Evolutionary conservation across 192 early-diverging fungal species (phyloP).

Genomic region (Coemansia sp.): DNA sequence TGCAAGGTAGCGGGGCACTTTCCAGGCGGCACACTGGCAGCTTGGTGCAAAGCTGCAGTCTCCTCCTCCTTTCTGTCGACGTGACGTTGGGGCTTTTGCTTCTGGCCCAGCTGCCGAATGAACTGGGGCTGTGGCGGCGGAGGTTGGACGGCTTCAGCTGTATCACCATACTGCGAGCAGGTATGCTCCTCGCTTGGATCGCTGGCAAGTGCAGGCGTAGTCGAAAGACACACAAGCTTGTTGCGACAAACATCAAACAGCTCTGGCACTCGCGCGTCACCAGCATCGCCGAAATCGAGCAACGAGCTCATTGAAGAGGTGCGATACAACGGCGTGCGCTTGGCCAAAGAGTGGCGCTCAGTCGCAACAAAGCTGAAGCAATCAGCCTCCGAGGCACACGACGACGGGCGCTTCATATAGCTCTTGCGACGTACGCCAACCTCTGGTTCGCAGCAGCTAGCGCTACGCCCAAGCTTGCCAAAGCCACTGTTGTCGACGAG

Average conservation of each 20-base stretch:
- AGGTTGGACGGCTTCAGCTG: neutral
- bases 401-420: constrained; percentile 10
- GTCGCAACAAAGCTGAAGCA: neutral
- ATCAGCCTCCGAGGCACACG: neutral
- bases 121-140: constrained; percentile 19
- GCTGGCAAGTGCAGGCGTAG: neutral
- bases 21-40: neutral
- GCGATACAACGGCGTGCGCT: constrained; percentile 9
- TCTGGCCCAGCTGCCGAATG: constrained; percentile 12
- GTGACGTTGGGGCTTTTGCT: too few species aligned
- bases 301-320: constrained; percentile 19
- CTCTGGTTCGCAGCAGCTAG: constrained; percentile 21
- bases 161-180: neutral
- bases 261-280: neutral
- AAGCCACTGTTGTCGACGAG: neutral
- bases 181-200: neutral
- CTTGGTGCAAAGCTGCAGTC: neutral
- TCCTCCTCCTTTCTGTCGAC: neutral
- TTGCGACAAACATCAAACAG: neutral
- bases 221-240: constrained; percentile 16
- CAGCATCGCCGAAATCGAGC: neutral
- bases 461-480: constrained; percentile 17
- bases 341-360: neutral
- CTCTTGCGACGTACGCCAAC: neutral
- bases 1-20: constrained; percentile 1